Base-by-base conservation (phyloP, 495 filamentous ascomycete species). In the Annulohypoxylon maeteangense region DNA sequence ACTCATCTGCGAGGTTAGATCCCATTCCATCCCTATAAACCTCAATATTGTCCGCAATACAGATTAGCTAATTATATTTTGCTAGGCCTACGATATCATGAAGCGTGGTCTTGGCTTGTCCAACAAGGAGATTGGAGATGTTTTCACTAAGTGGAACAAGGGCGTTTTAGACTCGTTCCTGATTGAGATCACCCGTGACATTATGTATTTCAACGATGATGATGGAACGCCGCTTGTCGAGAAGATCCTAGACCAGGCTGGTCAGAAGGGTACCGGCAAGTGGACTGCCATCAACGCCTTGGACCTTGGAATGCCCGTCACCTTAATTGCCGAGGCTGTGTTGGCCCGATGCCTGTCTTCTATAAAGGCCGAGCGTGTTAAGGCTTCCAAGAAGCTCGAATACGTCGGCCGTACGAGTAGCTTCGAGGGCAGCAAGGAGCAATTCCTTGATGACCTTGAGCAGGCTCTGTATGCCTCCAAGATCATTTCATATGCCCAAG, bases 211-310 rank as follows among this genome's bases (percentile, higher is more conserved):
- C 87, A 94, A 95, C 81, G 95, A 99, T 69, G 94, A 95, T 54
- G 95, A 99, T 75, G 93, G 92, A 66, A 90, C 87, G 55, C 81
- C 96, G 16, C 90, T 99, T 59, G 91, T 99, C 53, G 95, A 98
- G 87, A 98, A 99, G 89, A 99, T 99, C 77, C 88, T 99, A 51
- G 95, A 99, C 87, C 92, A 95, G 81, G 95, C 95, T 75, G 95
- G 95, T 72, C 95, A 99, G 88, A 99, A 99, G 87, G 95, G 95
- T 84, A 99, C 95, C 74, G 95, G 95, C 82, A 99, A 99, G 86
- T 99, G 95, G 95, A 99, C 95, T 65, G 96, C 96, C 70, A 95
- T 99, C 84, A 99, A 99, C 81, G 95, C 95, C 65, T 89, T 99
- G 62, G 95, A 99, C 81, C 90, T 99, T 55, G 95, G 95, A 73